Evolutionary conservation across 2,329 filamentous ascomycete species (phyloP).

Genomic region (Apiospora rasikravindrae): DNA sequence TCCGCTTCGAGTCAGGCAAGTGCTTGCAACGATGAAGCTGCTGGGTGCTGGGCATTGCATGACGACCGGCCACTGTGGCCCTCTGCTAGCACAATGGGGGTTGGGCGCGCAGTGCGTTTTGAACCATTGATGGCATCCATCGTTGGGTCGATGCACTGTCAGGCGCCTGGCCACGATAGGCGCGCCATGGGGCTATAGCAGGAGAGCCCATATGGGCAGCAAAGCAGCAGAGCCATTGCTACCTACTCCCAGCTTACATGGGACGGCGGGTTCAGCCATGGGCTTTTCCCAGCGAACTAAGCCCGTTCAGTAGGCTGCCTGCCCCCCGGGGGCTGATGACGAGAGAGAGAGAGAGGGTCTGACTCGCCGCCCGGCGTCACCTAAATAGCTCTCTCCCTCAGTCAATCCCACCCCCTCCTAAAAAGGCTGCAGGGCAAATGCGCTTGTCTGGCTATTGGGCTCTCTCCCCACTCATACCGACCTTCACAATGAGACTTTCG

Average conservation of each 20-base stretch:
- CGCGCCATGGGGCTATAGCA: slow-evolving; percentile 1
- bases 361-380: slow-evolving; percentile 19
- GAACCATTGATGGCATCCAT: slow-evolving; percentile 17
- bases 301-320: neutral
- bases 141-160: slow-evolving; percentile 15
- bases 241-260: slow-evolving; percentile 9
- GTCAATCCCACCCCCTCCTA: neutral
- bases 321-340: slow-evolving; percentile 5
- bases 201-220: neutral
- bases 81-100: slow-evolving; percentile 1
- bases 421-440: slow-evolving; percentile 18
- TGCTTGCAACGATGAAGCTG: slow-evolving; percentile 22
- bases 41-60: slow-evolving; percentile 11
- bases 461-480: slow-evolving; percentile 18
- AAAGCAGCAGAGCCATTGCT: slow-evolving; percentile 5
- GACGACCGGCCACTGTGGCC: slow-evolving; percentile 11
- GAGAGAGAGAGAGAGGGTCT: slow-evolving; percentile 8
- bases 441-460: slow-evolving; percentile 19
- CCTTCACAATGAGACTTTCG: slow-evolving; percentile 17
- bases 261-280: slow-evolving; percentile 15
- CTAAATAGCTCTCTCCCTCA: slow-evolving; percentile 10
- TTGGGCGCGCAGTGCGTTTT: slow-evolving; percentile 15
- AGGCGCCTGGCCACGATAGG: slow-evolving; percentile 4
- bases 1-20: slow-evolving; percentile 26
- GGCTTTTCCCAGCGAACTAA: neutral